phyloP scores from a whole-genome alignment of 768 basidiomycete species.

The Phlebiopsis gigantea region DNA sequence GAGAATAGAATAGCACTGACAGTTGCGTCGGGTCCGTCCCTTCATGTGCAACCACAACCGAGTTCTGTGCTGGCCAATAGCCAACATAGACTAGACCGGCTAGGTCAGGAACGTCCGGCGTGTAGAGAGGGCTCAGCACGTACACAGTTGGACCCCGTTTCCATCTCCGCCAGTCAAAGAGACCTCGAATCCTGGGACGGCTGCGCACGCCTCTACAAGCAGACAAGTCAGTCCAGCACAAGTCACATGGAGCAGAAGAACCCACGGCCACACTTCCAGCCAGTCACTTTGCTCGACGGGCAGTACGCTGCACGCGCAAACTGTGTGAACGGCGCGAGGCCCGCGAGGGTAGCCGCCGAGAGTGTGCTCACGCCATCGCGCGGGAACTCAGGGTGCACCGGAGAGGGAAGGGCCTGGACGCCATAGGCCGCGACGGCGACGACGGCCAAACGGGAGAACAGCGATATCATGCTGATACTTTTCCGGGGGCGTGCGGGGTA shows the following conservation, averaged over 20 bases:
- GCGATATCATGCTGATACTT: neutral
- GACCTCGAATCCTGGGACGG: slow-evolving; percentile 35
- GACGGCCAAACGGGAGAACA: neutral
- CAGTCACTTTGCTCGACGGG: slow-evolving; percentile 28
- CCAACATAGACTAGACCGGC: slow-evolving; percentile 44
- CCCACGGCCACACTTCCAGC: slow-evolving; percentile 43
- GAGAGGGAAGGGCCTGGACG: neutral
- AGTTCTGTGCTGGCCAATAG: slow-evolving; percentile 43
- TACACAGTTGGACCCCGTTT: slow-evolving; percentile 42
- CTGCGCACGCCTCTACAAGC: slow-evolving; percentile 34
- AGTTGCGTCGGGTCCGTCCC: slow-evolving; percentile 54
- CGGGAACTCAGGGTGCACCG: neutral
- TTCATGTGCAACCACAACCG: slow-evolving; percentile 57
- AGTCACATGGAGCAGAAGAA: no score
- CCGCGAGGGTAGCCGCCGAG: slow-evolving; percentile 28
- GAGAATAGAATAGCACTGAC: slow-evolving; percentile 29
- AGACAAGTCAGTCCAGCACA: neutral
- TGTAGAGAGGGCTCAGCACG: slow-evolving; percentile 5
- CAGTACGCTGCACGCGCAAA: slow-evolving; percentile 58
- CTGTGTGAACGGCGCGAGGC: slow-evolving; percentile 42
- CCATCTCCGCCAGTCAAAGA: slow-evolving; percentile 47
- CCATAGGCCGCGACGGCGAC: neutral
- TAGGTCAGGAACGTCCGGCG: neutral
- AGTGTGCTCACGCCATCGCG: slow-evolving; percentile 19
- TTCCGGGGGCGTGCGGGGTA: neutral